Evolutionary conservation across 2,329 filamentous ascomycete genomes (phyloP).

Genomic region (Apiospora pterosperma): DNA sequence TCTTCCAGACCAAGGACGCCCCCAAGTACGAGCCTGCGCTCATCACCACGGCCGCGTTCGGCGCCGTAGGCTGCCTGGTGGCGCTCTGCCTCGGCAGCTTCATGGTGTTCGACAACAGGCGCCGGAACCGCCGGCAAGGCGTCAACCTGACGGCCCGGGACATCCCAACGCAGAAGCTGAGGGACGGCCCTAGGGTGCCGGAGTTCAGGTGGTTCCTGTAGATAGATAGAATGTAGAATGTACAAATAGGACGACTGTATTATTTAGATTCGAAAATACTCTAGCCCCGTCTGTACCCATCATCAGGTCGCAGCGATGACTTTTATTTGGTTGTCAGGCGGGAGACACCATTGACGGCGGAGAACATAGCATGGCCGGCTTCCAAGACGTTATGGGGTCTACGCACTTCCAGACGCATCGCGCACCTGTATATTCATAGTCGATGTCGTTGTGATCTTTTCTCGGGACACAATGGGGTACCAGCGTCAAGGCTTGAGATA

Average conservation of each 20-base stretch:
- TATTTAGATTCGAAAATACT: background rate
- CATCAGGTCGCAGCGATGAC: too few species aligned
- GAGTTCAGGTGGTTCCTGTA: slow-evolving; percentile 58
- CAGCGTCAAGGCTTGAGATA: too few species aligned
- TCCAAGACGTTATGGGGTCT: too few species aligned
- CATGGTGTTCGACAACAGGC: slow-evolving; percentile 64
- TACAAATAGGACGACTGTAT: too few species aligned
- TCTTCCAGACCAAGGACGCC: slow-evolving; percentile 60
- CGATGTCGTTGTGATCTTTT: too few species aligned
- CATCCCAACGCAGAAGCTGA: slow-evolving; percentile 52
- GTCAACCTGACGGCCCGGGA: slow-evolving; percentile 51
- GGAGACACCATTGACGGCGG: too few species aligned
- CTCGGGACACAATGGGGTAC: too few species aligned
- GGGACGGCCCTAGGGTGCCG: slow-evolving; percentile 48
- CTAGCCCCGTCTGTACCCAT: too few species aligned
- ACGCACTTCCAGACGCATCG: too few species aligned
- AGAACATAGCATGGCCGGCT: too few species aligned
- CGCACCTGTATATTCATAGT: too few species aligned
- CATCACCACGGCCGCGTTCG: slow-evolving; percentile 62
- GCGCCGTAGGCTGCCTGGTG: slow-evolving; percentile 53
- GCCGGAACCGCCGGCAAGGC: slow-evolving; percentile 55
- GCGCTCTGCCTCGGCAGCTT: slow-evolving; percentile 55
- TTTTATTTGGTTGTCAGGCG: too few species aligned
- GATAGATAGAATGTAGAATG: background rate
- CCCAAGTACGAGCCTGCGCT: slow-evolving; percentile 66